Base-by-base conservation (phyloP, 306 rosid species). In the Canavalia gladiata region DNA sequence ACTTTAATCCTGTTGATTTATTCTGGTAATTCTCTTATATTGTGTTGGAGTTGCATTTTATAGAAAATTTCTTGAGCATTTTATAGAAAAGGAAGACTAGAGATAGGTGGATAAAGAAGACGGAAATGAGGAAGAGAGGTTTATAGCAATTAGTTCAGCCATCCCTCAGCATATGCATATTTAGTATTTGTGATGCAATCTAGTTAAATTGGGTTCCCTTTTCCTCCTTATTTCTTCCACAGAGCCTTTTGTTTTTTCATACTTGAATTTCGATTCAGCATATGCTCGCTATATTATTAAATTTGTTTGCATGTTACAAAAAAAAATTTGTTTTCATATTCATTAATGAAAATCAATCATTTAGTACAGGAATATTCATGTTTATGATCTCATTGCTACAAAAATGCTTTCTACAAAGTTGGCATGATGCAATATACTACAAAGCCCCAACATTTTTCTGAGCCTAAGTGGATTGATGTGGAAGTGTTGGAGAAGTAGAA, bases 1-100 rank as follows among this genome's bases (percentile, higher is more conserved):
- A 54, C 93, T 74, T 90, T 45, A 92, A 79, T 62, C 98, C 99
- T 3, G 39, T 86, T 31, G 99, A 95, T 87, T 84, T 95, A 75
- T 92, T 95, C 81, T 95, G 99, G 99, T 95, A 92, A 80, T 47
- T 64, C 75, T 62, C 34, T 56, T 75, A 77, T 56, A 2, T 11
- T 30, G 50, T 34, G 58, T 50, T 54, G 63, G 57, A 65, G 43
- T 29, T 69, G 46, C 13, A 12, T 56, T 59, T 70, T 42, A 10
- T 75, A 65, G 13, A 11, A 46, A 56, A 55, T 49, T 34, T 50
- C 10, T 56, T 13, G 45, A 72, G 73, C 73, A 49, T 9, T 56
- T 59, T 75, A 62, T 64, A 7, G 37, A 51, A 31, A 57, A 58
- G 56, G 34, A 82, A 49, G 50, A 49, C 28, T 9, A 68, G 37